These are phyloP conservation scores for Epicoccum sorghinum DNA, from an alignment of 2,329 filamentous ascomycete species.

Conservation along the genomic window DNA sequence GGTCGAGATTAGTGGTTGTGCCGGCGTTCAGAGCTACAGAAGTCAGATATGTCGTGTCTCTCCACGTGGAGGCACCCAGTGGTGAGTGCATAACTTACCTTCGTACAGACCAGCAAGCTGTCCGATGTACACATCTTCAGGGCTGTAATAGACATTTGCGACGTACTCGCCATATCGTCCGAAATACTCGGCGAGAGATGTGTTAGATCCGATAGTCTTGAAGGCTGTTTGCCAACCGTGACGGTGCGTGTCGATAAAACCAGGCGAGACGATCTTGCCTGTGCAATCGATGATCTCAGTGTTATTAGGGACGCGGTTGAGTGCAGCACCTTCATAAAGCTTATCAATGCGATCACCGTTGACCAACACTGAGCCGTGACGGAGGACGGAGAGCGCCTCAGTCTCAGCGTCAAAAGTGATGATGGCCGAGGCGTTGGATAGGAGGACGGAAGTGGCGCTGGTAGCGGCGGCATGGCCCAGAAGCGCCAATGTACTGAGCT, in stretches of 20 bases:
- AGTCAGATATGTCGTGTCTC: too few species aligned
- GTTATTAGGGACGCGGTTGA: neutral
- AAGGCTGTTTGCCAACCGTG: conserved; percentile 59
- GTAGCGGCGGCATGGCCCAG: neutral
- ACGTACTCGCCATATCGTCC: conserved; percentile 18
- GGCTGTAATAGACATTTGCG: conserved; percentile 10
- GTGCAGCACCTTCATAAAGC: neutral
- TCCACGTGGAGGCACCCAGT: too few species aligned
- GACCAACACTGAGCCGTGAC: neutral
- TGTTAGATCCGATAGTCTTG: conserved; percentile 61
- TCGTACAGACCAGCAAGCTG: conserved; percentile 54
- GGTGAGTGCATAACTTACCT: neutral
- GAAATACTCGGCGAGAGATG: conserved; percentile 29
- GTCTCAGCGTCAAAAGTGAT: neutral
- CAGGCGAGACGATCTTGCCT: conserved; percentile 56
- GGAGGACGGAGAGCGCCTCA: neutral
- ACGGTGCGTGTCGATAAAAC: conserved; percentile 64
- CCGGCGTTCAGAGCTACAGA: conserved; percentile 54
- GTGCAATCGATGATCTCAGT: neutral
- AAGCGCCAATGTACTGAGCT: neutral
- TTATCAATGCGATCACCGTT: neutral
- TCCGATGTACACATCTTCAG: conserved; percentile 32
- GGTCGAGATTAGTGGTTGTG: conserved; percentile 57
- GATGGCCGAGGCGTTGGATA: neutral
- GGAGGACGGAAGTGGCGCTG: neutral